Base-by-base conservation (phyloP, 2,329 filamentous ascomycete species). In the Clonostachys solani region DNA sequence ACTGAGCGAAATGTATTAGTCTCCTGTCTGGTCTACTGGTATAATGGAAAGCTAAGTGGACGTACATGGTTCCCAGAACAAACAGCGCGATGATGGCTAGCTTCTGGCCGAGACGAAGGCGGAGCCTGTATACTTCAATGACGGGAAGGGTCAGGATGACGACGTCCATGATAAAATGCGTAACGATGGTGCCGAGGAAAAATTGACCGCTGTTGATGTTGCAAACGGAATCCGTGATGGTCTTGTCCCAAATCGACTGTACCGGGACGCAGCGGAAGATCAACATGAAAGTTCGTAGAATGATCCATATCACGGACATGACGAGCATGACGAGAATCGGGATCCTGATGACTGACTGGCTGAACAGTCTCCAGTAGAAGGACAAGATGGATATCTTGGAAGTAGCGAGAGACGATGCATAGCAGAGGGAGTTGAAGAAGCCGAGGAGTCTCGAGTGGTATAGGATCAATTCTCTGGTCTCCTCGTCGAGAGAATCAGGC, bases 281-380 rank as follows among this genome's bases (percentile, higher is more conserved):
- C 9, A 50, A 52, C 15, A 62, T 48, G 41, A 62, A 55, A 1
- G 58, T 59, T 41, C 60, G 50, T n/a, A 60, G 51, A 33, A 57
- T 55, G 23, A 62, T 55, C 61, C 61, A 63, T 12, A 61, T 48
- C 13, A 58, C 2, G 1, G 57, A 54, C 12, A 47, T 49, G 0
- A 33, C 54, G 17, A 54, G 50, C 2, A 64, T 36, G 10, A 62
- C 53, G 37, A 55, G 50, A 16, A 63, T 62, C 1, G 59, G 55
- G 0, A 59, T 33, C 18, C 48, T 52, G 46, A 56, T 54, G 35
- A 42, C 38, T 5, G 52, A 42, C n/a, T 50, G 47, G 9, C 54
- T 54, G 48, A 64, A 64, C 47, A 64, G 53, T 23, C 61, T 57
- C 58, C 57, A 62, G 53, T 64, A 64, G 18, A 64, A 58, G 17